A percentile compares a stretch with the other conserved stretches of the same genome.
phyloP scores from a whole-genome alignment of 768 basidiomycete genomes.

The Thelephora aurantiotincta region DNA sequence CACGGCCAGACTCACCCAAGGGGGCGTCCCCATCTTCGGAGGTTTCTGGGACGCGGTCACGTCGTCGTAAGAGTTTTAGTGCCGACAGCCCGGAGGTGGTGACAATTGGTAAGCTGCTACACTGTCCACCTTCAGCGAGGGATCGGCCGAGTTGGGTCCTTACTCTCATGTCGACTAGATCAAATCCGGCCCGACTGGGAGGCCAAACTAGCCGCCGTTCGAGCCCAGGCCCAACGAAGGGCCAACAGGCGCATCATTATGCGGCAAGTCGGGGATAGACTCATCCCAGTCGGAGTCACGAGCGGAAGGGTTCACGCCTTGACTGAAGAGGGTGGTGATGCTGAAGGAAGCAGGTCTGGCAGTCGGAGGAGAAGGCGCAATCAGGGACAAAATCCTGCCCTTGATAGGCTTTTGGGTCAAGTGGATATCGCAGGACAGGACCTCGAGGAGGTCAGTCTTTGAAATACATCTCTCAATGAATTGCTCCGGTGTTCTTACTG shows the following conservation, averaged over 20 bases:
- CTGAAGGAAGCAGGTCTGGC: conserved; percentile 23
- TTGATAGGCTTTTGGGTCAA: conserved; percentile 44
- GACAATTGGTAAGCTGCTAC: conserved; percentile 54
- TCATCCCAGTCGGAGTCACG: conserved; percentile 93
- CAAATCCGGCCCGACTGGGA: conserved; percentile 99
- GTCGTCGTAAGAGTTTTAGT: conserved; percentile 79
- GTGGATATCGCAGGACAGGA: conserved; percentile 78
- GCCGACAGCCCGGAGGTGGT: conserved; percentile 84
- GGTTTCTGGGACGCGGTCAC: conserved; percentile 25
- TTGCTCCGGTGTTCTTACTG: neutral
- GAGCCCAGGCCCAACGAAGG: conserved; percentile 89
- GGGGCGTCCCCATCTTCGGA: conserved; percentile 17
- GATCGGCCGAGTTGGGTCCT: conserved; percentile 1
- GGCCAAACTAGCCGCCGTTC: conserved; percentile 83
- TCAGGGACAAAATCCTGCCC: conserved; percentile 34
- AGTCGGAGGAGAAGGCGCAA: conserved; percentile 47
- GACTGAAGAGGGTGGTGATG: conserved; percentile 39
- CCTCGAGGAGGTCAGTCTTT: conserved; percentile 69
- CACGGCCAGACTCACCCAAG: conserved; percentile 42
- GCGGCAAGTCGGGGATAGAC: conserved; percentile 94
- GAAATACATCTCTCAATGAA: neutral
- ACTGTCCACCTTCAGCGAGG: neutral
- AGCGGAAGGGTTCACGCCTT: conserved; percentile 72
- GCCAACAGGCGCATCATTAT: conserved; percentile 95
- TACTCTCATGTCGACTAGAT: conserved; percentile 33